A percentile compares a stretch with the other conserved stretches of the same genome.
Conservation (phyloP, 2,329 filamentous ascomycete genomes). For the Periconia sp. region DNA sequence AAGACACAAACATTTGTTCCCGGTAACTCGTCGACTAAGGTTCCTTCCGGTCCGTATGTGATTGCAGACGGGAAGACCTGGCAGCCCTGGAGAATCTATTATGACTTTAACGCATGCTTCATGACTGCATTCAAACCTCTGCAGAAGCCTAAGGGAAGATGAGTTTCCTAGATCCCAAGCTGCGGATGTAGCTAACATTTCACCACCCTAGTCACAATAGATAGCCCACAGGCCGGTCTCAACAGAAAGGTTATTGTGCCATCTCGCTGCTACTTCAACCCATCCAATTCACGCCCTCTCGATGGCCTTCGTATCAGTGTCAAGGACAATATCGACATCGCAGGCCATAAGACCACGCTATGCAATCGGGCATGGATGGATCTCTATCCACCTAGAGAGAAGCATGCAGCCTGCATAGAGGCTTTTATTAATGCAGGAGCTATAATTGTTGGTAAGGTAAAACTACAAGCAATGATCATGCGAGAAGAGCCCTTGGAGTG, state of each 20-base stretch:
- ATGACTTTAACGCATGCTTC: conserved; percentile 2
- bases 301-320: conserved; percentile 38
- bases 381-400: conserved; percentile 4
- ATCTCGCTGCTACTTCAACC: conserved; percentile 7
- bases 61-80: neutral
- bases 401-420: conserved; percentile 10
- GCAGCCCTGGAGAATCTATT: conserved; percentile 8
- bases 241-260: conserved; percentile 5
- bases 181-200: neutral
- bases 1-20: neutral
- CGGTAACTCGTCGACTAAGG: neutral
- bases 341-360: conserved; percentile 8
- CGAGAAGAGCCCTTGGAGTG: conserved; percentile 10
- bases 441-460: conserved; percentile 59
- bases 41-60: conserved; percentile 5
- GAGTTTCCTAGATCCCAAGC: neutral
- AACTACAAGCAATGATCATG: conserved; percentile 52
- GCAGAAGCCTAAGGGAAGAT: neutral
- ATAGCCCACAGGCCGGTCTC: neutral
- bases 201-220: neutral
- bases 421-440: conserved; percentile 6
- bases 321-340: conserved; percentile 17
- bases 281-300: conserved; percentile 11
- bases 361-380: conserved; percentile 13
- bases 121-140: conserved; percentile 4